Conservation (phyloP, 1,284 basidiomycete species). For the Termitomyces sp. region DNA sequence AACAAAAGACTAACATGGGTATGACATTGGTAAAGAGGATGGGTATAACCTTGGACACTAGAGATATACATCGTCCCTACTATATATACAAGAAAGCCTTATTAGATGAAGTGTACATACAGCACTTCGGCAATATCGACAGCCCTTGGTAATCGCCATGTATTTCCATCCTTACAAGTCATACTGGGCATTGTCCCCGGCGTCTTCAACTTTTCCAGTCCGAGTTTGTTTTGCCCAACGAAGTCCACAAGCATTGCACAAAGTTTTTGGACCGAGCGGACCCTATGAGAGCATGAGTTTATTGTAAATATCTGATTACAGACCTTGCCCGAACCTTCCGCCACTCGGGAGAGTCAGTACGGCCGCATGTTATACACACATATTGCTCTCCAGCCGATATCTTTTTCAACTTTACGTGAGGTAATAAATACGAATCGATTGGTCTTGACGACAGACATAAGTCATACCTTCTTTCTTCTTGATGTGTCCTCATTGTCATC, state of each 20-base stretch:
- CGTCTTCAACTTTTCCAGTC: slow-evolving; percentile 26
- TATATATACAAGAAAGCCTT: slow-evolving; percentile 2
- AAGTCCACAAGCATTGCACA: slow-evolving; percentile 84
- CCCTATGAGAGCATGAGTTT: slow-evolving; percentile 41
- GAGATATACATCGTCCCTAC: background rate
- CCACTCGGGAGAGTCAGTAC: slow-evolving; percentile 82
- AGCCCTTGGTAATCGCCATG: background rate
- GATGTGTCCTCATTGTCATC: slow-evolving; percentile 33
- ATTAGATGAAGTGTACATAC: background rate
- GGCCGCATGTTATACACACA: slow-evolving; percentile 74
- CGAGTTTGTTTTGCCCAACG: slow-evolving; percentile 70
- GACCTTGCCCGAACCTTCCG: slow-evolving; percentile 51
- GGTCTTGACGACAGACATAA: slow-evolving; percentile 1
- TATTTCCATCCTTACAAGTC: background rate
- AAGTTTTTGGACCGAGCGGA: slow-evolving; percentile 77
- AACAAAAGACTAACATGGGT: too few relatives aligned
- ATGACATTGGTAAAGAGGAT: background rate
- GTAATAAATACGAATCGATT: slow-evolving; percentile 2
- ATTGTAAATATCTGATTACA: slow-evolving; percentile 14
- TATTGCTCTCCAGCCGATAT: slow-evolving; percentile 53
- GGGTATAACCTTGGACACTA: background rate
- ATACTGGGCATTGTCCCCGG: slow-evolving; percentile 9
- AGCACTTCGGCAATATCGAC: background rate
- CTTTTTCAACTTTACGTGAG: slow-evolving; percentile 40
- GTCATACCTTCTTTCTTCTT: slow-evolving; percentile 39